These are phyloP conservation scores for Rhizopus microsporus DNA, from an alignment of 371 early-diverging fungal species.

Conservation along the genomic window DNA sequence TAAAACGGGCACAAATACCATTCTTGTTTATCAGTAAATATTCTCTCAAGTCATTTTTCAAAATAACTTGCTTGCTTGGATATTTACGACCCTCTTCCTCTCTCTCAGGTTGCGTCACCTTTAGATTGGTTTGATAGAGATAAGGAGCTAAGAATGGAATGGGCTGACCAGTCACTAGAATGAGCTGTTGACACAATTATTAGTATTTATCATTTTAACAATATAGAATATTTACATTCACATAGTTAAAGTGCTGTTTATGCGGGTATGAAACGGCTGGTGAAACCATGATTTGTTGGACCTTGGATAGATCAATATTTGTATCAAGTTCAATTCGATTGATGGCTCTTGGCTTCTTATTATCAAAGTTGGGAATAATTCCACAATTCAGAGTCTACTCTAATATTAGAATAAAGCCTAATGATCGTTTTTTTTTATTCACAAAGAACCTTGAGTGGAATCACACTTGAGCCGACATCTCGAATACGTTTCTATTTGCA, in stretches of 20 bases:
- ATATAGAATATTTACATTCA: slow-evolving; percentile 45
- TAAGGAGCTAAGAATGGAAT: slow-evolving; percentile 66
- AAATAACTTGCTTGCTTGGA: slow-evolving; percentile 49
- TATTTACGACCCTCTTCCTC: slow-evolving; percentile 40
- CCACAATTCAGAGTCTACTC: slow-evolving; percentile 59
- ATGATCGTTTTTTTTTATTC: background rate
- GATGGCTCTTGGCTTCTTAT: slow-evolving; percentile 52
- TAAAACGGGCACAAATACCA: slow-evolving; percentile 57
- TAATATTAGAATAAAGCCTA: background rate
- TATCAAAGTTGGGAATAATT: slow-evolving; percentile 56
- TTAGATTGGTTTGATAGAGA: slow-evolving; percentile 53
- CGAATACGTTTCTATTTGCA: slow-evolving; percentile 51
- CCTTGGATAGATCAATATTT: slow-evolving; percentile 49
- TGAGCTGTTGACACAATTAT: slow-evolving; percentile 32
- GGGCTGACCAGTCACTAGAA: slow-evolving; percentile 54
- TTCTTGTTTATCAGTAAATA: slow-evolving; percentile 64
- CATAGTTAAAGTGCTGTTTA: slow-evolving; percentile 56
- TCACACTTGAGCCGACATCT: slow-evolving; percentile 51
- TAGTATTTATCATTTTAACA: background rate
- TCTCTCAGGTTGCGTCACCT: slow-evolving; percentile 48
- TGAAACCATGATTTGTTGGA: slow-evolving; percentile 68
- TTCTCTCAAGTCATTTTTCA: slow-evolving; percentile 65
- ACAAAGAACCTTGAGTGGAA: slow-evolving; percentile 40
- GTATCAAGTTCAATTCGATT: slow-evolving; percentile 64
- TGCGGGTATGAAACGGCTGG: slow-evolving; percentile 56